Evolutionary conservation across 768 basidiomycete genomes (phyloP), one percentile per base, ranked within the genome.

Genomic region (Lactarius akahatsu): DNA sequence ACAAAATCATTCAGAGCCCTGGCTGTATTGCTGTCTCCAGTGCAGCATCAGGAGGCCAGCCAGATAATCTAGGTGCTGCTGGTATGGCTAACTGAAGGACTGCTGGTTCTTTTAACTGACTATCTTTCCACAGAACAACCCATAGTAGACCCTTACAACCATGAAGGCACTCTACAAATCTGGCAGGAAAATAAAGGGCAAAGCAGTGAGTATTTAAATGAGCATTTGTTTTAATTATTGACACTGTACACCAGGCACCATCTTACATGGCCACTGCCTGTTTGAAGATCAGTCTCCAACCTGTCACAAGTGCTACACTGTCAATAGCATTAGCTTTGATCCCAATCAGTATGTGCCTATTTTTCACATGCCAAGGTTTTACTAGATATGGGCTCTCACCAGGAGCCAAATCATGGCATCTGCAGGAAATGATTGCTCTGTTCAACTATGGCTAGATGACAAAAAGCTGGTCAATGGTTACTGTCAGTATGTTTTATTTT

Each of bases 251-350:
- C 32, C 38, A 69, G 69, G 43, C 38, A 26, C 16, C 5, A 69
- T 68, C 23, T 57, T 69, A 11, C 62, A 68, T 58, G 69, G 66
- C 10, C 69, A 69, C 38, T 67, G 68, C 40, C 26, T 38, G 28
- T 56, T 62, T 16, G 43, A 56, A 13, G 28, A 58, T 15, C 15
- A 34, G 11, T 28, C 64, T 32, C 15, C 34, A 57, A 20, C 38
- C 13, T 66, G 54, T 30, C 23, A 15, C 28, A 70, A 69, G 38
- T 65, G 64, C 30, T 70, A 62, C 36, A 69, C 68, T 45, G 70
- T 70, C 8, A 63, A 69, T 52, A 59, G 45, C 38, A 59, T 70
- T 10, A 63, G 58, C n/a, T 70, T 70, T 60, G 70, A 70, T 55
- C 70, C 70, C 18, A 69, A 64, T 57, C 50, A 18, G 70, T 70